Evolutionary conservation across 371 early-diverging fungal species (phyloP), one percentile per base, ranked within the genome.

Genomic region (Rhizomucor miehei): DNA sequence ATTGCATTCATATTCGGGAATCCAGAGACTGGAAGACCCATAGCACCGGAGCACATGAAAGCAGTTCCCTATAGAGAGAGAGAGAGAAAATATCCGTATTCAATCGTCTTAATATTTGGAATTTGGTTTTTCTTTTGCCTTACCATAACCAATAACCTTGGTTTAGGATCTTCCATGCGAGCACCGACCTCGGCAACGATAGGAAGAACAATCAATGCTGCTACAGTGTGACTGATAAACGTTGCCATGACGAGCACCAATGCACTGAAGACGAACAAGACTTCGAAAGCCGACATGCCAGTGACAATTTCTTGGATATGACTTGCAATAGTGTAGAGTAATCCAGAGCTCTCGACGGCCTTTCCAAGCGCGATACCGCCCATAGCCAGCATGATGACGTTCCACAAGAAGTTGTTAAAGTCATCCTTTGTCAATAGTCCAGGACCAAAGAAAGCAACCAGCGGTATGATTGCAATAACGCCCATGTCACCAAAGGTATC

Each of bases 161-260:
- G 87, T 47, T 91, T 87, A n/a, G 93, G 90, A 58, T 89, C 89
- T 13, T 86, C 81, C 53, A 93, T 57, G 9, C 73, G 69, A 20
- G 75, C 60, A 1, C 93, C 93, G 11, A 93, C 84, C 60, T 89
- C 77, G 19, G 86, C 81, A 16, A 92, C 89, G 51, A 92, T 87
- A 3, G 93, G 93, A 44, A 92, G 64, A 2, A 91, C 85, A 57
- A 92, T 91, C 61, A 92, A 63, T 0, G 93, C 93, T 0, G 88
- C 90, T 1, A 98, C 98, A 0, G 98, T 97, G 62, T 98, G 98
- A 38, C 89, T 89, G 53, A 98, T 92, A 65, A 97, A 97, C 2
- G 93, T 93, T 14, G 97, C 90, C 59, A 90, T 86, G 1, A 91
- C 80, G 1, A 91, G 61, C 3, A 90, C 88, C 48, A 92, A 60